A percentile compares a stretch with the other conserved stretches of the same genome.
These are phyloP conservation scores for Ustanciosporium gigantosporum DNA, from an alignment of 1,284 basidiomycete genomes.

Conservation along the genomic window DNA sequence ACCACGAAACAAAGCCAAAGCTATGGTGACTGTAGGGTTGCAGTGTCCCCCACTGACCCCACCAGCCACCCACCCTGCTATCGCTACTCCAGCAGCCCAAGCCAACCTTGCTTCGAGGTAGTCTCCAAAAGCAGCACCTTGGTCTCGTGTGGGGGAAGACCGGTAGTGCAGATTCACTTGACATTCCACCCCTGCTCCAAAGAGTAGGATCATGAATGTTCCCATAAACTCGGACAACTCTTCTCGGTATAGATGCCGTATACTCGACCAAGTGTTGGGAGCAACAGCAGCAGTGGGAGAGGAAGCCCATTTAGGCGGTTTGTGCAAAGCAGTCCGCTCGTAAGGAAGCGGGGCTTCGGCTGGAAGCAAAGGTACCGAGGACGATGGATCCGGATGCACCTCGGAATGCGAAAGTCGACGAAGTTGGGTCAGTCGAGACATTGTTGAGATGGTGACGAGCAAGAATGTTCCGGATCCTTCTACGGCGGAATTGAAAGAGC, in stretches of 20 bases:
- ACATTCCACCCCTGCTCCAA: conserved; percentile 54
- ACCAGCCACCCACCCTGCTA: conserved; percentile 44
- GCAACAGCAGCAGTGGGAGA: conserved; percentile 5
- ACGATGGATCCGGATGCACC: conserved; percentile 21
- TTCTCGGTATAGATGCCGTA: conserved; percentile 39
- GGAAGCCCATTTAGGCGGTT: conserved; percentile 22
- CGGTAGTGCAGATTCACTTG: conserved; percentile 49
- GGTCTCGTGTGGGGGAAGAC: conserved; percentile 1
- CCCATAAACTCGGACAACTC: conserved; percentile 49
- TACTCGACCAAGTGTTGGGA: conserved; percentile 29
- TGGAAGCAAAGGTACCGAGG: conserved; percentile 13
- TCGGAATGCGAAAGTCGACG: conserved; percentile 8
- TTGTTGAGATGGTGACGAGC: too few relatives aligned
- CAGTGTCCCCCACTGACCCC: conserved; percentile 48
- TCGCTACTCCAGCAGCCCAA: conserved; percentile 52
- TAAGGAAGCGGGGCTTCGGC: conserved; percentile 20
- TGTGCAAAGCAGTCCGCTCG: conserved; percentile 29
- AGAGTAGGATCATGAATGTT: conserved; percentile 50
- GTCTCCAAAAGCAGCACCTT: conserved; percentile 31
- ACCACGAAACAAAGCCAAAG: conserved; percentile 70
- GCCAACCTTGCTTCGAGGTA: conserved; percentile 42
- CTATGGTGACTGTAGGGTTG: conserved; percentile 65
- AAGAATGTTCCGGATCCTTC: too few relatives aligned
- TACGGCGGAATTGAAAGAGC: too few relatives aligned
- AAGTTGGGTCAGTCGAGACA: conserved; percentile 8